Percentiles rank a stretch among this genome's conserved stretches.
These are phyloP conservation scores for Podospora tetraspora DNA, from an alignment of 495 filamentous ascomycete species.

Conservation along the genomic window DNA sequence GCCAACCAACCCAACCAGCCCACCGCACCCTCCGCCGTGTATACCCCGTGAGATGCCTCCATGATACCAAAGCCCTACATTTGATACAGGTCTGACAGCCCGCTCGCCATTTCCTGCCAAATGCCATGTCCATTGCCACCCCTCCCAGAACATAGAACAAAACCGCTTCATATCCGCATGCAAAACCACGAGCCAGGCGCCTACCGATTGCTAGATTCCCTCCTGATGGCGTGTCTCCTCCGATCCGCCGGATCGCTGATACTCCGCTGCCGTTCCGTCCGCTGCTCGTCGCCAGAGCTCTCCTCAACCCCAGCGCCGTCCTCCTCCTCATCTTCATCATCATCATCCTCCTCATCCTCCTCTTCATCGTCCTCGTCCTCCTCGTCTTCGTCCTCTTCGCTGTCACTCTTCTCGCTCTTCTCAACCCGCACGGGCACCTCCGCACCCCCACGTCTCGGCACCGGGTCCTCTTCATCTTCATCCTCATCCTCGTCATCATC, in stretches of 20 bases:
- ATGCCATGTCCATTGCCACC: background rate
- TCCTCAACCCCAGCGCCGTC: constrained; percentile 17
- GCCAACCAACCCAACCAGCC: background rate
- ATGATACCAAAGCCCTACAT: background rate
- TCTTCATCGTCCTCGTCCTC: constrained; percentile 17
- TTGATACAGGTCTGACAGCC: background rate
- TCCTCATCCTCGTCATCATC: background rate
- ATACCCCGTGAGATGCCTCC: background rate
- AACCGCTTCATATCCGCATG: background rate
- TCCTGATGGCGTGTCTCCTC: constrained; percentile 22
- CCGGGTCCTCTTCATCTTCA: background rate
- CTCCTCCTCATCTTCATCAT: constrained; percentile 15
- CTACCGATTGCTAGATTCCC: constrained; percentile 12
- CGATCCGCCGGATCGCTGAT: constrained; percentile 43
- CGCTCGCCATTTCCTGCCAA: background rate
- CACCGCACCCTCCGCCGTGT: background rate
- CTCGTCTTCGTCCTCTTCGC: constrained; percentile 10
- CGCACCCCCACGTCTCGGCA: background rate
- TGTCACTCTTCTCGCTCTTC: constrained; percentile 19
- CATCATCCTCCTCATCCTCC: constrained; percentile 17
- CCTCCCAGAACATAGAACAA: background rate
- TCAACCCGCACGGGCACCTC: background rate
- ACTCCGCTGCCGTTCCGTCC: constrained; percentile 49
- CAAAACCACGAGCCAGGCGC: background rate
- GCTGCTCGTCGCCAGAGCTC: constrained; percentile 42